Percentiles rank a stretch among this genome's conserved stretches.
phyloP scores from a whole-genome alignment of 2,329 filamentous ascomycete species.

The Fusarium clavum region DNA sequence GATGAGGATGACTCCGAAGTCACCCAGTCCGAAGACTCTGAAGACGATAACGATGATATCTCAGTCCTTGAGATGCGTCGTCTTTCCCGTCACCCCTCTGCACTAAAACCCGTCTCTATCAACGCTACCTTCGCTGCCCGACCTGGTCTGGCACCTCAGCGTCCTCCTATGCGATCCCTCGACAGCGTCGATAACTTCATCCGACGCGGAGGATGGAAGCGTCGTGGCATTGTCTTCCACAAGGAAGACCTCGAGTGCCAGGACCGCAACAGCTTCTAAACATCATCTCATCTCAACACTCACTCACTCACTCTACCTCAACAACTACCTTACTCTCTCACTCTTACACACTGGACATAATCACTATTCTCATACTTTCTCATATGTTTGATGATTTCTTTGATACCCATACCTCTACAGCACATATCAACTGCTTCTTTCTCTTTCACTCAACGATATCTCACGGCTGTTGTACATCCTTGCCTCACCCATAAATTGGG shows the following conservation, averaged over 20 bases:
- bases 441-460: conserved; percentile 22
- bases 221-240: conserved; percentile 56
- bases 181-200: conserved; percentile 57
- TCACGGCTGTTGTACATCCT: conserved; percentile 26
- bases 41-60: conserved; percentile 40
- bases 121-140: conserved; percentile 51
- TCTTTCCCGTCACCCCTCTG: conserved; percentile 38
- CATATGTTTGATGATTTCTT: conserved; percentile 40
- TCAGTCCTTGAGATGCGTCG: conserved; percentile 44
- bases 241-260: conserved; percentile 49
- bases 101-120: conserved; percentile 46
- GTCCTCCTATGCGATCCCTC: conserved; percentile 54
- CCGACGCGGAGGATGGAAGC: conserved; percentile 59
- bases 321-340: not conserved
- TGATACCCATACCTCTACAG: conserved; percentile 40
- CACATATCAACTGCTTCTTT: conserved; percentile 28
- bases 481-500: conserved; percentile 9
- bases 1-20: conserved; percentile 40
- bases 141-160: conserved; percentile 42
- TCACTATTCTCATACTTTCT: conserved; percentile 9
- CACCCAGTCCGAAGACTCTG: conserved; percentile 40
- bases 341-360: conserved; percentile 4
- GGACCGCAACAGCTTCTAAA: conserved; percentile 45
- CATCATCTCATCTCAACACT: not conserved
- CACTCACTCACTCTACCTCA: not conserved